phyloP scores from a whole-genome alignment of 305 asterid species.

The Fraxinus sp. region DNA sequence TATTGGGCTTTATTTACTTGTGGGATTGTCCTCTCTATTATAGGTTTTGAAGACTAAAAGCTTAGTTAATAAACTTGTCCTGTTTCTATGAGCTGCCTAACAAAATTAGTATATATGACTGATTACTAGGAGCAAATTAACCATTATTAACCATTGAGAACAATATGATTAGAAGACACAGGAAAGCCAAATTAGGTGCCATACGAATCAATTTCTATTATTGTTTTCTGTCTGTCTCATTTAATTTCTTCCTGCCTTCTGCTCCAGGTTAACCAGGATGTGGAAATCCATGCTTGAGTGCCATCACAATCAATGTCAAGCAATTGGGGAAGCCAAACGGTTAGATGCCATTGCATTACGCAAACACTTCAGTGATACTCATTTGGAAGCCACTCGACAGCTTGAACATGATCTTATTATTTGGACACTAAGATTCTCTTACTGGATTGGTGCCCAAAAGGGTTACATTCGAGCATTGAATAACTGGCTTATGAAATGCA shows the following conservation, averaged over 20 bases:
- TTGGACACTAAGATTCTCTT: conserved; percentile 77
- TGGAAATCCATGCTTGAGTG: conserved; percentile 91
- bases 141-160: not conserved
- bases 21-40: not conserved
- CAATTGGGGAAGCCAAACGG: conserved; percentile 75
- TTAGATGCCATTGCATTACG: conserved; percentile 68
- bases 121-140: not conserved
- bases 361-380: conserved; percentile 63
- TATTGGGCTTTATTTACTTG: not conserved
- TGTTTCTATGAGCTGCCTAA: not conserved
- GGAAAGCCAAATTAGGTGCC: not conserved
- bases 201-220: not conserved
- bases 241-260: not conserved
- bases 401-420: conserved; percentile 74
- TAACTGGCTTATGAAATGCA: conserved; percentile 90
- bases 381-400: conserved; percentile 74
- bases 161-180: not conserved
- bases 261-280: conserved; percentile 67
- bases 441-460: conserved; percentile 77
- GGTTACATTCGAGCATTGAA: conserved; percentile 68
- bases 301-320: conserved; percentile 76
- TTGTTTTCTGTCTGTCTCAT: not conserved
- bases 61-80: not conserved
- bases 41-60: not conserved
- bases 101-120: not conserved